Evolutionary conservation across 148 eudicot genomes (phyloP), one percentile per base, ranked within the genome.

Genomic region (Chenopodium berlandieri): DNA sequence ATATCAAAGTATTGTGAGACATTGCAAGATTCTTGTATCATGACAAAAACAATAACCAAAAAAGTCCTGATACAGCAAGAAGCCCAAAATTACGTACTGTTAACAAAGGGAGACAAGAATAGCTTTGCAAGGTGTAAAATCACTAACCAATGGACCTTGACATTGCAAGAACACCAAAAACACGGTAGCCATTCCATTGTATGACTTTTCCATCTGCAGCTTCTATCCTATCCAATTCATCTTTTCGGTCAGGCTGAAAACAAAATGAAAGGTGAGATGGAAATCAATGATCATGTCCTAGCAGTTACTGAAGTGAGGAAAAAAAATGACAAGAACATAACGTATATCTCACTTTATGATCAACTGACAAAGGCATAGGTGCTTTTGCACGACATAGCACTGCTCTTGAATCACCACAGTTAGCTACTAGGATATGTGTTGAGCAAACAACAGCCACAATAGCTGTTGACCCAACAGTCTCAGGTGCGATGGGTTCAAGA

Each of bases 101-200:
- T 27, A 27, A 27, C 48, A 46, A 50, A 17, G 14, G 12, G 13
- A 52, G 10, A 52, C 0, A 52, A 9, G 16, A 52, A 52, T 52
- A 10, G 12, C 56, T 52, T 52, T 52, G 56, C 56, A 52, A 2
- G 10, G 56, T 34, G 56, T 34, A 78, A 44, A 77, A 56, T 58
- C 25, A 48, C 90, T 78, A 87, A 90, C 93, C 93, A 66, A 90
- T 90, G 69, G 93, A 90, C 75, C 93, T 90, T 58, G 93, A 90
- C 91, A 89, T 90, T 34, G 93, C 91, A 69, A 89, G 91, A 73
- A 90, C 90, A 54, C 93, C 93, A 66, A 87, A 89, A 81, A 90
- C 93, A 66, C 93, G 91, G 82, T 75, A 87, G 73, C 90, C 93
- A 77, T 86, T 82, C 93, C 93, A 90, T 50, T 87, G 81, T 58